Evolutionary conservation across 2,329 filamentous ascomycete species (phyloP), one percentile per base, ranked within the genome.

Genomic region (Talaromyces rugulosus): DNA sequence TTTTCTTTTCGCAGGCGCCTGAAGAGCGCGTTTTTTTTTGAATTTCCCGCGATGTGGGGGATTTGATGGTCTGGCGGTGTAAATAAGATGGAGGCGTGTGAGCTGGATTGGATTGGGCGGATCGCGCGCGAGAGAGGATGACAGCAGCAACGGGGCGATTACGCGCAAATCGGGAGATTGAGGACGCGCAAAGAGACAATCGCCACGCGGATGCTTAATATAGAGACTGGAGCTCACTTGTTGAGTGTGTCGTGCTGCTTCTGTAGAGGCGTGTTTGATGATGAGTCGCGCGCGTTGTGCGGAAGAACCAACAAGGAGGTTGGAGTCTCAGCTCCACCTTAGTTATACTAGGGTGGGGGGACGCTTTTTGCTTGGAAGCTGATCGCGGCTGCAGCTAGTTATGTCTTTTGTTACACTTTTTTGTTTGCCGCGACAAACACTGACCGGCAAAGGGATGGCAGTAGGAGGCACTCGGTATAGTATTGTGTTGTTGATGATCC

Each of bases 1-100:
- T 72, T 71, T 65, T 72, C 71, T 73, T 55, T 54, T 74, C 72
- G 72, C 70, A 67, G 67, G 64, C 71, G 70, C 71, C 70, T 72
- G 67, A 70, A 68, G 27, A 62, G 64, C 33, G 54, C 23, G 23
- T 23, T 56, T 40, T 58, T 16, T 12, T 23, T 60, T 58, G 50
- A 34, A 62, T 27, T 58, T 65, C 69, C 68, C 69, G 65, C 68
- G 65, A 65, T 69, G 67, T 68, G 69, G 68, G 70, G 70, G 68
- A 69, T 69, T 55, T 33, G 56, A 70, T 70, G 36, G 66, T 62
- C 65, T 65, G 65, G 66, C 60, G 65, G 63, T 66, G 66, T 65
- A 52, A 50, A 31, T 34, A 59, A 56, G n/a, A 4, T 47, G 44
- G 44, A 47, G 44, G 44, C 7, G 44, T 47, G 44, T 47, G 44